Conservation (phyloP, 345 rosid species). For the Eucalyptus victrix region DNA sequence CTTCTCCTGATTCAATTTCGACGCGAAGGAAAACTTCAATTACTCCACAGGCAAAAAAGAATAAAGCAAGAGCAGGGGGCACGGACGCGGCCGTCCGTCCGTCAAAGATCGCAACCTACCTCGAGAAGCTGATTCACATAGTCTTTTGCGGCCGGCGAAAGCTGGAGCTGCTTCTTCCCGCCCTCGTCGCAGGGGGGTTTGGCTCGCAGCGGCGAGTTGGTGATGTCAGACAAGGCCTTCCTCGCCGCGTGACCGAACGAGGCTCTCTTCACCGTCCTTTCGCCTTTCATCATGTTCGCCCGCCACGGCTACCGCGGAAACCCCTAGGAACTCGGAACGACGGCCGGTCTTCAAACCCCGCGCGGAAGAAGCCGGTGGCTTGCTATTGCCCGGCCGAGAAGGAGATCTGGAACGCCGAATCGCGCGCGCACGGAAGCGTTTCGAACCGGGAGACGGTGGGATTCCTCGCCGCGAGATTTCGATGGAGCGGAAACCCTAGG, state of each 20-base stretch:
- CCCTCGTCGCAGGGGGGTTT: neutral
- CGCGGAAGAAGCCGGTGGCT: neutral
- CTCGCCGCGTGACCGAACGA: slow-evolving; percentile 36
- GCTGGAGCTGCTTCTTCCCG: slow-evolving; percentile 1
- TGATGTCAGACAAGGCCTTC: slow-evolving; percentile 49
- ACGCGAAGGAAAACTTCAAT: neutral
- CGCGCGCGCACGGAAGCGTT: neutral
- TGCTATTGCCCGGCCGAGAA: neutral
- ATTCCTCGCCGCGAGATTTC: neutral
- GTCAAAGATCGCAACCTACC: slow-evolving; percentile 5
- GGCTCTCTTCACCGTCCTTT: slow-evolving; percentile 28
- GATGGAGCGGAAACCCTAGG: neutral
- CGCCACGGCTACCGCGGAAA: neutral
- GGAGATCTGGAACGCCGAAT: neutral
- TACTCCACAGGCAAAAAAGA: neutral
- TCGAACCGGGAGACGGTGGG: neutral
- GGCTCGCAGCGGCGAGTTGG: slow-evolving; percentile 35
- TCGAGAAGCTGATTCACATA: slow-evolving; percentile 29
- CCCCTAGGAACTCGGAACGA: neutral
- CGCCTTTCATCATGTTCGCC: slow-evolving; percentile 16
- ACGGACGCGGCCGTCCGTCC: neutral
- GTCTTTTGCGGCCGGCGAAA: neutral
- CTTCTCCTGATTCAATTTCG: slow-evolving; percentile 36
- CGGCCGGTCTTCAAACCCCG: neutral
- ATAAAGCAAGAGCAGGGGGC: neutral